Base-by-base conservation (phyloP, 1,284 basidiomycete genomes). In the Leccinum solheimii region DNA sequence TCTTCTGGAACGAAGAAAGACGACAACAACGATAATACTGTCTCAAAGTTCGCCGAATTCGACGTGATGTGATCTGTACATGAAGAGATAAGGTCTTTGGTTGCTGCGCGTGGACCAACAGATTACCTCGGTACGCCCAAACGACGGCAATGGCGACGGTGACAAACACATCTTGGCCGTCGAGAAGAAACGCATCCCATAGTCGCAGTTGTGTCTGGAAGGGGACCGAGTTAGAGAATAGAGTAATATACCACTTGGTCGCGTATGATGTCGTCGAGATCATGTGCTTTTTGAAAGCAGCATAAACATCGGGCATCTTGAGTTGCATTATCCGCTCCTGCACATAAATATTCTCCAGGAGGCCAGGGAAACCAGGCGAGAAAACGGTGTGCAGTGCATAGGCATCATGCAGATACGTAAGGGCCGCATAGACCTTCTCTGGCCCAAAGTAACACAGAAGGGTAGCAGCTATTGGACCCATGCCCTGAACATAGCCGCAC, bases 401-500 rank as follows among this genome's bases (percentile, higher is more conserved):
- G n/a, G 85, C 81, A 75, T 94, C 89, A 76, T 97, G 95, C 36
- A 99, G 78, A 38, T 88, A 86, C 34, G 94, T 88, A 61, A 99
- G 83, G 21, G 88, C 83, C 2, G 91, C 86, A 72, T 97, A 98
- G 3, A 90, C 92, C 63, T 87, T 87, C 78, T 94, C 92, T 5
- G 95, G 92, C 63, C 90, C 88, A 73, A 95, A 92, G 76, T 99
- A 98, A 77, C 92, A 95, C 14, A 99, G 83, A 32, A 99, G 82
- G 1, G 95, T 97, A 0, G 96, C 94, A 0, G 96, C 95, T 58
- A 99, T 93, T 6, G 96, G 94, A 0, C 97, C 97, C 97, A 99
- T 99, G 56, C 97, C 97, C 78, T 99, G 97, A 60, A 97, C 97
- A 75, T 99, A 99, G 3, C 95, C 97, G 68, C 97, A 98, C n/a